A percentile compares a stretch with the other conserved stretches of the same genome.
Evolutionary conservation across 208 protist species (phyloP).

Genomic region (Trypanosoma congolense): DNA sequence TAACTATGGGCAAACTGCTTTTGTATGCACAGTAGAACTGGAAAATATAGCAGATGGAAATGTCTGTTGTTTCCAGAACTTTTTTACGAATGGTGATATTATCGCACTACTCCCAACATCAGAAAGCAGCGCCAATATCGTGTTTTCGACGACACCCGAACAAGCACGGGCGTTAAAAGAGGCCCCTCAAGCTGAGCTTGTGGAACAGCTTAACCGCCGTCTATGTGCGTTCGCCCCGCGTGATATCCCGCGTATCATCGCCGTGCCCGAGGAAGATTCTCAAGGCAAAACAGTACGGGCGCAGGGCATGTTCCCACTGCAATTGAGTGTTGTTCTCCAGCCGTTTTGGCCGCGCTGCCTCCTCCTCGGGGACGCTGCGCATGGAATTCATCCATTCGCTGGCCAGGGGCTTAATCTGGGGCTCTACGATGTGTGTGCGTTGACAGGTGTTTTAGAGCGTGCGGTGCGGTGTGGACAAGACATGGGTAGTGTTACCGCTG

Average conservation of each 20-base stretch:
- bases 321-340: conserved; percentile 55
- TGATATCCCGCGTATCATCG: conserved; percentile 70
- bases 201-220: conserved; percentile 63
- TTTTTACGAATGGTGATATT: conserved; percentile 80
- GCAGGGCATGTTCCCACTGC: conserved; percentile 70
- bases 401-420: conserved; percentile 92
- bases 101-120: conserved; percentile 80
- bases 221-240: conserved; percentile 58
- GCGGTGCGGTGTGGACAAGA: conserved; percentile 69
- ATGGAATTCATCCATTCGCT: conserved; percentile 90
- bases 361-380: conserved; percentile 83
- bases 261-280: conserved; percentile 50
- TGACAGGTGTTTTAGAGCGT: conserved; percentile 54
- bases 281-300: conserved; percentile 39
- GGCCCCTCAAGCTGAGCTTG: conserved; percentile 48
- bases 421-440: conserved; percentile 79
- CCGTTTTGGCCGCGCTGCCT: conserved; percentile 62
- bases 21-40: conserved; percentile 75
- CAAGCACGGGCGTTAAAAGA: conserved; percentile 55
- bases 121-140: conserved; percentile 73
- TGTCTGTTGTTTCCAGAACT: conserved; percentile 87
- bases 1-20: conserved; percentile 80
- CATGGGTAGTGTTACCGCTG: conserved; percentile 63
- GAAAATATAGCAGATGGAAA: conserved; percentile 64
- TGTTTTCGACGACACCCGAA: conserved; percentile 68